Percentiles rank a stretch among this genome's conserved stretches.
phyloP scores from a whole-genome alignment of 768 basidiomycete species.

The Asterophora lycoperdoides region DNA sequence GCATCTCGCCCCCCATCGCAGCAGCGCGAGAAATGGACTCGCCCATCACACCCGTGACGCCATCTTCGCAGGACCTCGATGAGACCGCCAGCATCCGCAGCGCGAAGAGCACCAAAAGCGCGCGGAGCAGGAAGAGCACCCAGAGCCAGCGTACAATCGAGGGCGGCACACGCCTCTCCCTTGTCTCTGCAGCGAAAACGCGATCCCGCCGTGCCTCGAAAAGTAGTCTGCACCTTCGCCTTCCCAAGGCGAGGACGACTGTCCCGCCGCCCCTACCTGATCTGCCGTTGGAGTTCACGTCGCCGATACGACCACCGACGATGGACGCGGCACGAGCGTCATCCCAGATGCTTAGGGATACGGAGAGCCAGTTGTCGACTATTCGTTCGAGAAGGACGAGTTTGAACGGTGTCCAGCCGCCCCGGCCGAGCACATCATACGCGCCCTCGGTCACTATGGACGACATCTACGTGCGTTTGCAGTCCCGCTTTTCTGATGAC shows the following conservation, averaged over 20 bases:
- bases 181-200: conserved; percentile 60
- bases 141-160: conserved; percentile 24
- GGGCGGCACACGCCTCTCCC: conserved; percentile 23
- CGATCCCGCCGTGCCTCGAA: conserved; percentile 63
- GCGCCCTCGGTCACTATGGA: conserved; percentile 22
- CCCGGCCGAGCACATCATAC: neutral
- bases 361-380: conserved; percentile 2
- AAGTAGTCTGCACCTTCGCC: conserved; percentile 62
- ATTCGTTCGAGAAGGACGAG: conserved; percentile 20
- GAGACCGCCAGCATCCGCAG: conserved; percentile 39
- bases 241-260: conserved; percentile 35
- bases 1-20: conserved; percentile 5
- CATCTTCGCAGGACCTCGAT: conserved; percentile 25
- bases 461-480: conserved; percentile 26
- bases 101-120: conserved; percentile 31
- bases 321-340: conserved; percentile 4
- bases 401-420: conserved; percentile 18
- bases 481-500: conserved; percentile 16
- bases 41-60: neutral
- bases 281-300: conserved; percentile 21
- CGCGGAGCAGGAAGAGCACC: conserved; percentile 31
- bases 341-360: conserved; percentile 8
- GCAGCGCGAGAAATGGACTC: neutral
- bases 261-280: conserved; percentile 29
- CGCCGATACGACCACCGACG: neutral